A percentile compares a stretch with the other conserved stretches of the same genome.
phyloP scores from a whole-genome alignment of 2,329 filamentous ascomycete genomes.

The Gnomoniopsis smithogilvyi region DNA sequence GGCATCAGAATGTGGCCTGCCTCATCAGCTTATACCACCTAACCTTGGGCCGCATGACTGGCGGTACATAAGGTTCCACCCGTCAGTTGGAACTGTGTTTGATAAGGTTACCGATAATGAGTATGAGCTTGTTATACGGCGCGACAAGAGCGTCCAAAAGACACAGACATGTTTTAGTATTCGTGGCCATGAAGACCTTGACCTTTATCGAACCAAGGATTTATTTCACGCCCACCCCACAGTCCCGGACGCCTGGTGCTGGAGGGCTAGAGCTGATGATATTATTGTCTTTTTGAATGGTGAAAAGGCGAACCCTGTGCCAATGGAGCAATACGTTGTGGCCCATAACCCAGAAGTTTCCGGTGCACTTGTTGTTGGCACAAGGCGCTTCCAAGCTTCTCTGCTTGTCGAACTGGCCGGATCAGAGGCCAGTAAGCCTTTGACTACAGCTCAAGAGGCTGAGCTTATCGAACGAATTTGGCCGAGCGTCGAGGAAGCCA shows the following conservation, averaged over 20 bases:
- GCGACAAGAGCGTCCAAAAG: background rate
- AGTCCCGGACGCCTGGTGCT: conserved; percentile 35
- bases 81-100: background rate
- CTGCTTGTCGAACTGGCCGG: conserved; percentile 39
- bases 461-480: conserved; percentile 14
- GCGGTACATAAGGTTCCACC: conserved; percentile 13
- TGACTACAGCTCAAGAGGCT: conserved; percentile 22
- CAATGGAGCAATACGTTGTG: conserved; percentile 24
- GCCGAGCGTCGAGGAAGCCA: conserved; percentile 7
- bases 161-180: conserved; percentile 6
- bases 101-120: background rate
- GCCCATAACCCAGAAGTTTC: conserved; percentile 11
- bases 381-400: background rate
- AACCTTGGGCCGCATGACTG: conserved; percentile 6
- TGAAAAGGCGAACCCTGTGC: conserved; percentile 27
- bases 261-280: conserved; percentile 26
- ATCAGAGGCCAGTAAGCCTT: too few species aligned
- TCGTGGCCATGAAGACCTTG: conserved; percentile 1
- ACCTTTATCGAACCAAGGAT: conserved; percentile 38
- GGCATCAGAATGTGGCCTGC: conserved; percentile 8
- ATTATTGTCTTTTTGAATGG: conserved; percentile 30
- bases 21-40: conserved; percentile 5
- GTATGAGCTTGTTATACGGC: conserved; percentile 7
- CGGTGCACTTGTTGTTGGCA: background rate
- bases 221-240: conserved; percentile 40